Conservation (phyloP, 179 eudicot genomes). For the Silene coronaria region DNA sequence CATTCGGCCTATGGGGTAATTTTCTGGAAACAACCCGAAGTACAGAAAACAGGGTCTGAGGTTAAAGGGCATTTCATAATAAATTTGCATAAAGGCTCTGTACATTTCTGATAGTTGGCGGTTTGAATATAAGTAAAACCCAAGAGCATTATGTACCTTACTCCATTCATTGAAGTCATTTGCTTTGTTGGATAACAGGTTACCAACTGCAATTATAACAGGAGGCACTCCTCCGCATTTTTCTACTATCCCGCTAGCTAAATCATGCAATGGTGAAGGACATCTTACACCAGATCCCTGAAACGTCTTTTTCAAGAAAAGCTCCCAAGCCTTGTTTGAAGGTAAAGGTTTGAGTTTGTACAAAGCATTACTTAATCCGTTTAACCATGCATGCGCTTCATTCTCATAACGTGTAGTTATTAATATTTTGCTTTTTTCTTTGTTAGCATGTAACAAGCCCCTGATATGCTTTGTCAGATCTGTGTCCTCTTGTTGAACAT, state of each 20-base stretch:
- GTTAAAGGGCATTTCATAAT: conserved; percentile 20
- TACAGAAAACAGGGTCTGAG: conserved; percentile 33
- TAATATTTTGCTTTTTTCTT: conserved; percentile 19
- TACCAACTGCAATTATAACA: conserved; percentile 26
- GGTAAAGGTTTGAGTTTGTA: conserved; percentile 22
- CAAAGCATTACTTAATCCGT: background rate
- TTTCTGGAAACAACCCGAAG: conserved; percentile 32
- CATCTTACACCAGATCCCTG: background rate
- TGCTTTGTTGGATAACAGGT: conserved; percentile 17
- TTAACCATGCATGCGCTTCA: conserved; percentile 22
- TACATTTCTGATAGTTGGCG: conserved; percentile 4
- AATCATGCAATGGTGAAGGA: conserved; percentile 17
- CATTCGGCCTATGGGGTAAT: conserved; percentile 7
- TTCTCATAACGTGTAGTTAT: conserved; percentile 26
- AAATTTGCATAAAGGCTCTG: conserved; percentile 17
- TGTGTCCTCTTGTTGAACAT: conserved; percentile 11
- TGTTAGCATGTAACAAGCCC: conserved; percentile 3
- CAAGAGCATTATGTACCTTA: conserved; percentile 15
- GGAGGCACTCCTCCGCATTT: conserved; percentile 38
- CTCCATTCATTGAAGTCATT: conserved; percentile 20
- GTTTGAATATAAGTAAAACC: conserved; percentile 13
- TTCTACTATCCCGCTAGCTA: conserved; percentile 14
- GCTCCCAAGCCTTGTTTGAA: conserved; percentile 20
- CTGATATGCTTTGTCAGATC: background rate
- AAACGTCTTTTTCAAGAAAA: conserved; percentile 30